phyloP scores from a whole-genome alignment of 2,329 filamentous ascomycete species.

The Calonectria montana region DNA sequence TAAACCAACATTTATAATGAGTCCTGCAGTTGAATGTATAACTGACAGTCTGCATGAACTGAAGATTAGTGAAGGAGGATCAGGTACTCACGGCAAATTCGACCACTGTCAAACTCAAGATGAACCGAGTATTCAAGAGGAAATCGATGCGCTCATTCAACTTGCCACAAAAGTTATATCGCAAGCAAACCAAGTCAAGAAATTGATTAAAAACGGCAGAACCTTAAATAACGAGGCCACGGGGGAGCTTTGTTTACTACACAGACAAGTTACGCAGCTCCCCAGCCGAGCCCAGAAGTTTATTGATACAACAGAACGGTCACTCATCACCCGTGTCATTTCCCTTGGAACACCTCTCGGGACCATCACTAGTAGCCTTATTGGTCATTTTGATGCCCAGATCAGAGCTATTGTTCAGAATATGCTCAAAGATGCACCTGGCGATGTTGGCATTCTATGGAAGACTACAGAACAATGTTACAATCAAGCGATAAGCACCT shows the following conservation, averaged over 20 bases:
- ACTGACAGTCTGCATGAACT: too few relatives aligned
- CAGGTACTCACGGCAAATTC: too few relatives aligned
- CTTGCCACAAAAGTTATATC: background rate
- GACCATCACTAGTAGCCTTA: background rate
- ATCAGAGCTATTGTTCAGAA: background rate
- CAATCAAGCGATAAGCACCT: background rate
- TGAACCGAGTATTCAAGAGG: background rate
- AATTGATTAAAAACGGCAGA: background rate
- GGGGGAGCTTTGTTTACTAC: background rate
- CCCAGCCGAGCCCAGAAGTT: background rate
- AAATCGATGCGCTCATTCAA: background rate
- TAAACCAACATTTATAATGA: too few relatives aligned
- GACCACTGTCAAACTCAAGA: background rate
- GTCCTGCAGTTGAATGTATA: too few relatives aligned
- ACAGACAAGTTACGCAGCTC: background rate
- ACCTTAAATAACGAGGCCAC: too few relatives aligned
- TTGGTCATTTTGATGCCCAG: background rate
- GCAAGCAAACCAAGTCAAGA: background rate
- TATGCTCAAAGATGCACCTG: background rate
- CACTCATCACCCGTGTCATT: background rate
- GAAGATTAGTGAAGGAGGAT: too few relatives aligned
- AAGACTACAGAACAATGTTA: conserved; percentile 8
- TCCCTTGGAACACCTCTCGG: background rate
- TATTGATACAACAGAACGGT: background rate
- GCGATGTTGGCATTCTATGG: background rate